Evolutionary conservation across 257 asterid genomes (phyloP).

Genomic region (Anisodus tanguticus): DNA sequence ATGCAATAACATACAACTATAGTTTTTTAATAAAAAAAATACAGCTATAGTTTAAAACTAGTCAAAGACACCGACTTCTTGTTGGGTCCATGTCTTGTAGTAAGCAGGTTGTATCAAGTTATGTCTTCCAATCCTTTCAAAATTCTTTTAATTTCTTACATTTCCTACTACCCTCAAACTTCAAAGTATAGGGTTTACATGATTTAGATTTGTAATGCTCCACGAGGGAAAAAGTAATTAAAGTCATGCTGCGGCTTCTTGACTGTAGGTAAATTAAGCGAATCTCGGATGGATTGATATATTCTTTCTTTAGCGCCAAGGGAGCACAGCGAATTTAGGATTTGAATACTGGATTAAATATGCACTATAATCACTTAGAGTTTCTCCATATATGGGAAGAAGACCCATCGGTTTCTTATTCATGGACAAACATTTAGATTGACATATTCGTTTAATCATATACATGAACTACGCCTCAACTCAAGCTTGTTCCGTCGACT

Average conservation of each 20-base stretch:
- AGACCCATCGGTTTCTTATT: neutral
- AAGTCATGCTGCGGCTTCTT: neutral
- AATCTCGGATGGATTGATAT: neutral
- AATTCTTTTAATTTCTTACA: neutral
- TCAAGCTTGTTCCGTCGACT: neutral
- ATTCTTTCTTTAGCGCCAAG: neutral
- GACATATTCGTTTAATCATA: neutral
- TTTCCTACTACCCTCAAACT: neutral
- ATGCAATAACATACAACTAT: neutral
- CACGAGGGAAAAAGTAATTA: neutral
- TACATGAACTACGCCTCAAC: neutral
- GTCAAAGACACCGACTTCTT: neutral
- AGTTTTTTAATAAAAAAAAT: no score
- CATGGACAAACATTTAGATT: neutral
- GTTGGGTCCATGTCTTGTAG: neutral
- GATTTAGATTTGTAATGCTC: neutral
- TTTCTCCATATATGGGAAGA: neutral
- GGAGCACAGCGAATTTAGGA: neutral
- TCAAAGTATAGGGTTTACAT: neutral
- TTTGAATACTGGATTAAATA: neutral
- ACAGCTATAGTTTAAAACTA: neutral
- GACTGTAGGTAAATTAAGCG: neutral
- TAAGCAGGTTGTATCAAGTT: slow-evolving; percentile 2
- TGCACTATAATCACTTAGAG: neutral
- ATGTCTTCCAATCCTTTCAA: neutral